Conservation (phyloP, 345 rosid genomes). For the Gossypium sturtianum region DNA sequence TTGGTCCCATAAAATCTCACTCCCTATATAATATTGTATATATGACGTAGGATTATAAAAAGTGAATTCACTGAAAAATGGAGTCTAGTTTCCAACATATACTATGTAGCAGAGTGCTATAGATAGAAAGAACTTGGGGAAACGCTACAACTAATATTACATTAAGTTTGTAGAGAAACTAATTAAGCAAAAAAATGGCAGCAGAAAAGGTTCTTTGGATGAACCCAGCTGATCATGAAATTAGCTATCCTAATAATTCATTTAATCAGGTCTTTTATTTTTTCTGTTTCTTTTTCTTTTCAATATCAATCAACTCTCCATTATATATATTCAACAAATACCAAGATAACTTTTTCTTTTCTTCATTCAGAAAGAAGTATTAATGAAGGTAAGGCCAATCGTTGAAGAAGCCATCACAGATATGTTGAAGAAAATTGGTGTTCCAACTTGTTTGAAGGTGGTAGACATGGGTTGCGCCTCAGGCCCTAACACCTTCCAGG, state of each 20-base stretch:
- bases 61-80: too few species aligned
- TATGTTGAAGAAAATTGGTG: not conserved
- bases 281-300: too few species aligned
- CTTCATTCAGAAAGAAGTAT: slow-evolving; percentile 38
- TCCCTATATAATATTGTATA: too few species aligned
- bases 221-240: slow-evolving; percentile 67
- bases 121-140: too few species aligned
- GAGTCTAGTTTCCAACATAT: too few species aligned
- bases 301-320: too few species aligned
- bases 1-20: too few species aligned
- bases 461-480: not conserved
- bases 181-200: slow-evolving; percentile 22
- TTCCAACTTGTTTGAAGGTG: not conserved
- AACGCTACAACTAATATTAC: not conserved
- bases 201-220: slow-evolving; percentile 43
- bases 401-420: slow-evolving; percentile 30
- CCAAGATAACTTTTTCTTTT: not conserved
- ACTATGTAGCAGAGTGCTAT: not conserved
- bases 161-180: too few species aligned
- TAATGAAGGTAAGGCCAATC: slow-evolving; percentile 30
- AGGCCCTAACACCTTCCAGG: slow-evolving; percentile 11
- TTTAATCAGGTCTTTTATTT: not conserved
- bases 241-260: slow-evolving; percentile 66
- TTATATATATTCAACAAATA: not conserved
- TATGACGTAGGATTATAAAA: too few species aligned